Evolutionary conservation across 139 green algal genomes (phyloP), one percentile per base, ranked within the genome.

Genomic region (Raphidocelis subcapitata): DNA sequence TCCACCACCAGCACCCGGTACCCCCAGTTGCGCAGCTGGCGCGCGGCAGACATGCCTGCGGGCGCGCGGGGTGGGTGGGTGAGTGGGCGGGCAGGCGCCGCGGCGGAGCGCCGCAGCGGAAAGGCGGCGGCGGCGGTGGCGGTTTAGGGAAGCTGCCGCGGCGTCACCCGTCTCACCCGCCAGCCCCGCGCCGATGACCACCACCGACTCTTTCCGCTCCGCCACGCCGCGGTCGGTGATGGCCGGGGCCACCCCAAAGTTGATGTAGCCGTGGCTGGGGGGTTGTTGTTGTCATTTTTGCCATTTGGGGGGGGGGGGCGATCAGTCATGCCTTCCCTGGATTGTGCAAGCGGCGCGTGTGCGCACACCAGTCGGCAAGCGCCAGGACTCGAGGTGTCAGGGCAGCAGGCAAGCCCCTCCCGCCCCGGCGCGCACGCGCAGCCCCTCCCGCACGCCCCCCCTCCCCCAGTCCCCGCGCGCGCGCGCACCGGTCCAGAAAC

Each of bases 111-210:
- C n/a, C n/a, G n/a, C n/a, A n/a, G n/a, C n/a, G n/a, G n/a, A n/a
- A n/a, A n/a, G n/a, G n/a, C n/a, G n/a, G n/a, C n/a, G n/a, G n/a
- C n/a, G n/a, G n/a, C n/a, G n/a, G 12, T 29, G 54, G 54, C 23
- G 24, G 54, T 5, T 28, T 14, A 14, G 54, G 54, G 54, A 28
- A 61, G n/a, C 54, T 28, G 28, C 24, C 1, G 26, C 14, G 59
- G 51, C 60, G 23, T 1, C 54, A 2, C 26, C 61, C 44, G 0
- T 21, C 77, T 28, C 72, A 88, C 89, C 88, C 77, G 92, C 84
- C 24, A 97, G 75, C 1, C 95, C 95, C 15, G 95, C 93, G 2
- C 95, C 95, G 2, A 99, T 69, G 1, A 99, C 87, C 3, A 98
- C 65, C 0, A 98, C 88, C 8, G 76, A 80, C 21, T 88, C 81